These are phyloP conservation scores for Drechmeria coniospora DNA, from an alignment of 2,329 filamentous ascomycete genomes.

Conservation along the genomic window DNA sequence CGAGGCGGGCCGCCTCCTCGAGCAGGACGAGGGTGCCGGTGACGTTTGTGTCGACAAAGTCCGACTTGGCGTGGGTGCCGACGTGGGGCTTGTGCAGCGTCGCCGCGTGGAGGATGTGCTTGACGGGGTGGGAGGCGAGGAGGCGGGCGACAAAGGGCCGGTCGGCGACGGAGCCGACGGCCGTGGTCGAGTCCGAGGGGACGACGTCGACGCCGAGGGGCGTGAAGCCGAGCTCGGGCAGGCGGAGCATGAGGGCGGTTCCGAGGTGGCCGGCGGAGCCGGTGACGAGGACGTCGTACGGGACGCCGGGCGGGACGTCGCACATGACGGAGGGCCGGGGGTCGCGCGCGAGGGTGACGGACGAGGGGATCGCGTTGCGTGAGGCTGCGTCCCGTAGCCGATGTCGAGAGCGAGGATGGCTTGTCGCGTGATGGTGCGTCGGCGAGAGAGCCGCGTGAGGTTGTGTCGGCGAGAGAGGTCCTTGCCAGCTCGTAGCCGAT, in stretches of 20 bases:
- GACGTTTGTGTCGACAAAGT: slow-evolving; percentile 30
- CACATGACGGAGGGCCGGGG: too few species aligned
- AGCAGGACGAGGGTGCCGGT: slow-evolving; percentile 26
- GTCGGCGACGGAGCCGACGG: slow-evolving; percentile 22
- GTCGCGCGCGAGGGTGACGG: too few species aligned
- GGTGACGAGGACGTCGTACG: slow-evolving; percentile 25
- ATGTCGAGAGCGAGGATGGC: too few species aligned
- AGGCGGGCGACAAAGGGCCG: slow-evolving; percentile 16
- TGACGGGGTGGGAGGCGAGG: slow-evolving; percentile 16
- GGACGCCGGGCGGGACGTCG: too few species aligned
- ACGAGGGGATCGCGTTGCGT: too few species aligned
- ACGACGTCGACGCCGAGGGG: slow-evolving; percentile 29
- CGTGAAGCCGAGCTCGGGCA: slow-evolving; percentile 21
- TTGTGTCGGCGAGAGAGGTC: too few species aligned
- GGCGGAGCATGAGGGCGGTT: slow-evolving; percentile 26
- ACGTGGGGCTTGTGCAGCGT: slow-evolving; percentile 33
- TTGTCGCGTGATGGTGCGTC: too few species aligned
- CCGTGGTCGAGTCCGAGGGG: slow-evolving; percentile 18
- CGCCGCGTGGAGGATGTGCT: slow-evolving; percentile 27
- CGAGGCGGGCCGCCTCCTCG: slow-evolving; percentile 18
- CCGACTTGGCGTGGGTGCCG: slow-evolving; percentile 24
- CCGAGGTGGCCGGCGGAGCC: slow-evolving; percentile 31
- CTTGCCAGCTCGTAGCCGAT: too few species aligned
- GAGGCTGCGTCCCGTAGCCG: too few species aligned
- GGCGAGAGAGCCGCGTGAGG: too few species aligned